Evolutionary conservation across 208 protist species (phyloP).

Genomic region (Trypanosoma theileri): DNA sequence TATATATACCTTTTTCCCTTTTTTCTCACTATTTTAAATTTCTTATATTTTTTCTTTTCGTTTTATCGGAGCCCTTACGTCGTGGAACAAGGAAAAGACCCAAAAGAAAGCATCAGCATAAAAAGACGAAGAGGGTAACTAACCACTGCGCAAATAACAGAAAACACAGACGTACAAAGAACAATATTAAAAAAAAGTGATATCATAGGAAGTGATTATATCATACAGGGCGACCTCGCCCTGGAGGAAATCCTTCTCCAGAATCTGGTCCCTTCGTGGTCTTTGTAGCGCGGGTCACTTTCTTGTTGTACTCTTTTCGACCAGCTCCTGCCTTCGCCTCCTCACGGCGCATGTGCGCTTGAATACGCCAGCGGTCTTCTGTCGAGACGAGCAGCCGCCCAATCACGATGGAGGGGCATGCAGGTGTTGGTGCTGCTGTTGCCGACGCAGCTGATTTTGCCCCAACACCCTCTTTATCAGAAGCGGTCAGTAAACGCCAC

Average conservation of each 20-base stretch:
- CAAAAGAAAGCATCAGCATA: neutral
- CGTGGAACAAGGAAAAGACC: neutral
- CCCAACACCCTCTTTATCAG: constrained; percentile 39
- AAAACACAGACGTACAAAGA: neutral
- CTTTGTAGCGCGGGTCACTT: constrained; percentile 81
- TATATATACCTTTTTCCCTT: constrained; percentile 2
- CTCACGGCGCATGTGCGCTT: constrained; percentile 83
- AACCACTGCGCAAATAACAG: neutral
- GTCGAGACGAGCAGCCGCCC: constrained; percentile 76
- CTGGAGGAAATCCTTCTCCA: constrained; percentile 70
- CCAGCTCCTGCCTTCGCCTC: constrained; percentile 66
- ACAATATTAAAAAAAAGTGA: constrained; percentile 8
- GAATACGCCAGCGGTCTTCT: constrained; percentile 85
- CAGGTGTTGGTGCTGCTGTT: neutral
- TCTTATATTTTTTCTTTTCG: neutral
- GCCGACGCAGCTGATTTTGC: constrained; percentile 14
- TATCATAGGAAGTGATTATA: neutral
- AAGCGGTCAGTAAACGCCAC: constrained; percentile 60
- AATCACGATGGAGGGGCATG: constrained; percentile 45
- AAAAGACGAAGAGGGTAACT: neutral
- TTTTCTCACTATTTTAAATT: neutral
- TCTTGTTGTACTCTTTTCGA: constrained; percentile 88
- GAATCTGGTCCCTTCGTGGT: constrained; percentile 67
- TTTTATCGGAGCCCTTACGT: neutral
- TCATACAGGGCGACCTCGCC: constrained; percentile 74